Conservation (phyloP, 345 rosid species). For the Luvunga scandens region DNA sequence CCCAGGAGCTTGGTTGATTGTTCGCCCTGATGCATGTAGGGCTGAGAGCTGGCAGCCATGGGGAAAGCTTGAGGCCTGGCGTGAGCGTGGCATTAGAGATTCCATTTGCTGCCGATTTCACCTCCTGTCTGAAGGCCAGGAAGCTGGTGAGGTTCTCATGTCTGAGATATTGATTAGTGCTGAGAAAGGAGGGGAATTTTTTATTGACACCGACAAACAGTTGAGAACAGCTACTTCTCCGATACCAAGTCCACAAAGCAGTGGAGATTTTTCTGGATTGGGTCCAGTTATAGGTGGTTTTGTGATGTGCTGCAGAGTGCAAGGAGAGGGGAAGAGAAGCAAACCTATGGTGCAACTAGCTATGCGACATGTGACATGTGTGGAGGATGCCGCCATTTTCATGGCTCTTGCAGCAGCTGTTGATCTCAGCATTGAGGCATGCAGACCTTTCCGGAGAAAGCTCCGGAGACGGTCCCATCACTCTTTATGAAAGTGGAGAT, state of each 20-base stretch:
- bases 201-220: slow-evolving; percentile 80
- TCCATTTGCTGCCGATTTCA: slow-evolving; percentile 83
- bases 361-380: slow-evolving; percentile 84
- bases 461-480: slow-evolving; percentile 58
- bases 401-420: slow-evolving; percentile 96
- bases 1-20: slow-evolving; percentile 96
- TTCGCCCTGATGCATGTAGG: slow-evolving; percentile 71
- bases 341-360: slow-evolving; percentile 83
- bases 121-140: slow-evolving; percentile 73
- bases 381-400: slow-evolving; percentile 95
- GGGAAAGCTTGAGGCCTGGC: slow-evolving; percentile 98
- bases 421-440: slow-evolving; percentile 91
- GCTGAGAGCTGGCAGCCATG: slow-evolving; percentile 97
- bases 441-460: slow-evolving; percentile 81
- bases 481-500: slow-evolving; percentile 41
- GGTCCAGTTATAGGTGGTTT: slow-evolving; percentile 64
- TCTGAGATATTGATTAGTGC: slow-evolving; percentile 78
- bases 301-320: slow-evolving; percentile 90
- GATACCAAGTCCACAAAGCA: slow-evolving; percentile 87
- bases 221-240: slow-evolving; percentile 61
- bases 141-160: slow-evolving; percentile 75
- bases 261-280: slow-evolving; percentile 78
- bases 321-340: slow-evolving; percentile 88
- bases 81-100: slow-evolving; percentile 90
- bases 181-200: slow-evolving; percentile 90